Conservation (phyloP, 805 yeast genomes). For the Cephaloascus albidus region DNA sequence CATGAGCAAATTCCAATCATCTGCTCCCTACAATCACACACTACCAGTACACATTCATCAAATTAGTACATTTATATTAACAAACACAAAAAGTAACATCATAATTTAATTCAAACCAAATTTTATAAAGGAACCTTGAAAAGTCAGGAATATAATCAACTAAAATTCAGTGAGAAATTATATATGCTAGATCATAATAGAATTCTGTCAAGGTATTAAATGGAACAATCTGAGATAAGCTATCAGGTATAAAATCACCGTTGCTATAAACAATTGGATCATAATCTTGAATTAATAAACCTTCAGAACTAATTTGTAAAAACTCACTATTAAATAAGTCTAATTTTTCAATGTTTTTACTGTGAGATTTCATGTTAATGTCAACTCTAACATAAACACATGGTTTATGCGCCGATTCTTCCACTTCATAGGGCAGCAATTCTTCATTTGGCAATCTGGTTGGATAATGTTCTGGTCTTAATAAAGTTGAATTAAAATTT, state of each 20-base stretch:
- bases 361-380: background rate
- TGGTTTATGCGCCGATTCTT: background rate
- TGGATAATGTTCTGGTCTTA: slow-evolving; percentile 11
- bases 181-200: background rate
- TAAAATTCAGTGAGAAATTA: background rate
- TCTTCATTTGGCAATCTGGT: background rate
- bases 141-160: no score
- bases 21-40: no score
- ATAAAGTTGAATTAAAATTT: slow-evolving; percentile 5
- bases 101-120: no score
- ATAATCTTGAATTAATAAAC: background rate
- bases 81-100: no score
- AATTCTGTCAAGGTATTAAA: background rate
- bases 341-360: background rate
- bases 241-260: slow-evolving; percentile 1
- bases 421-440: background rate
- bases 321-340: background rate
- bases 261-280: background rate
- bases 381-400: background rate
- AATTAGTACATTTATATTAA: no score
- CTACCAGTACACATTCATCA: no score
- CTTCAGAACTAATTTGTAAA: background rate
- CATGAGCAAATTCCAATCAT: no score
- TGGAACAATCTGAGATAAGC: background rate
- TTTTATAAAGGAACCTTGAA: no score